Evolutionary conservation across 2,329 filamentous ascomycete species (phyloP), one percentile per base, ranked within the genome.

Genomic region (Penicillium sp.): DNA sequence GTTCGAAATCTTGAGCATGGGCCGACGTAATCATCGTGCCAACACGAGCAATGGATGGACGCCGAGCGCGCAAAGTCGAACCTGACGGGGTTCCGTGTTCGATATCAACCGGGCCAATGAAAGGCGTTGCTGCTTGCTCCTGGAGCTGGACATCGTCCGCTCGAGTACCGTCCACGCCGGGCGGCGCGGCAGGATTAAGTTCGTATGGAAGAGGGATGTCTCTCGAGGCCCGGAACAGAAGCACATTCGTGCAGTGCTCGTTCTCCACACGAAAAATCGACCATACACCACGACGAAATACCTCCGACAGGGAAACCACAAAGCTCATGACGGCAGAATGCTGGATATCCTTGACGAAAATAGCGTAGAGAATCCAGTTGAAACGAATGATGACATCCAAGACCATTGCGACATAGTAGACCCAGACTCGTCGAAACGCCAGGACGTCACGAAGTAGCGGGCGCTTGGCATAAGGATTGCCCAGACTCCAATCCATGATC

Each of bases 221-320:
- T 39, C 90, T 77, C 2, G 82, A 87, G 3, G 92, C 92, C 48
- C 93, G 88, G 73, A 93, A 93, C 50, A 86, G 80, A 12, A 80
- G 77, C 2, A 98, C 90, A 53, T 95, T 95, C 38, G 84, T 82
- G 65, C 88, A 95, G 66, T 98, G 92, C 56, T 98, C 92, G 62
- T 98, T 98, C 64, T 98, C 92, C 16, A 98, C 89, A 27, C 92
- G 85, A 61, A 98, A 84, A 3, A 96, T 71, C 0, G 84, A 82
- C 92, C 92, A 98, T 58, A 95, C 79, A 44, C 87, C 89, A 59
- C 92, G 73, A 20, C 92, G 79, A n/a, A 77, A 73, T 14, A 94
- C 79, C 61, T 98, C 92, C 6, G 82, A 77, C 2, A 95, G 68
- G 1, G 77, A 75, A 11, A 95, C 78, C 18, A 84, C 51, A 63